Evolutionary conservation across 2,329 filamentous ascomycete genomes (phyloP).

Genomic region (Pezicula radicicola): DNA sequence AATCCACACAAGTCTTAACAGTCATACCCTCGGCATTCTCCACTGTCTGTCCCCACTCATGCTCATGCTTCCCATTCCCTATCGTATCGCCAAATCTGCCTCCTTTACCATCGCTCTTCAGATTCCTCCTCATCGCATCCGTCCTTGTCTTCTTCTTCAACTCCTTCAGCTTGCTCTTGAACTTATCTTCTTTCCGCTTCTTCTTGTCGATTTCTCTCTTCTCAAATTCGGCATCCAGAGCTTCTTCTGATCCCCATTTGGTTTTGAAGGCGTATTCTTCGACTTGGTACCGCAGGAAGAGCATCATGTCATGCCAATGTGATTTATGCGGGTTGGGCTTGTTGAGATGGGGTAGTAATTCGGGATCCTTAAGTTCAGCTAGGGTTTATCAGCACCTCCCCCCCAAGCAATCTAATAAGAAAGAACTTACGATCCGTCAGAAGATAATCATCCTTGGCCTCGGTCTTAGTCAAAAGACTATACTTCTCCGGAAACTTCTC

Average conservation of each 20-base stretch:
- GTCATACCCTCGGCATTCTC: slow-evolving; percentile 70
- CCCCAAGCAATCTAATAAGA: neutral
- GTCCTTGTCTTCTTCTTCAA: slow-evolving; percentile 91
- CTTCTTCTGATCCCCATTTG: slow-evolving; percentile 89
- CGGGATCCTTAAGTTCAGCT: slow-evolving; percentile 88
- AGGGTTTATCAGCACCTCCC: slow-evolving; percentile 7
- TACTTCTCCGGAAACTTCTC: slow-evolving; percentile 91
- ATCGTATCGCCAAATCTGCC: slow-evolving; percentile 75
- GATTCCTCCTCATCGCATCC: slow-evolving; percentile 78
- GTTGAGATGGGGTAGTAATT: slow-evolving; percentile 82
- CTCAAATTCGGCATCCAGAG: slow-evolving; percentile 85
- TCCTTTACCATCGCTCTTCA: slow-evolving; percentile 46
- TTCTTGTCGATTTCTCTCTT: slow-evolving; percentile 77
- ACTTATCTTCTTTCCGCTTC: slow-evolving; percentile 83
- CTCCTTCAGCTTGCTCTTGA: slow-evolving; percentile 83
- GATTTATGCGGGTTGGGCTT: slow-evolving; percentile 93
- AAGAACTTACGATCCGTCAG: slow-evolving; percentile 75
- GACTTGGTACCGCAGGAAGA: slow-evolving; percentile 90
- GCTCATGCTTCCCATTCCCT: slow-evolving; percentile 71
- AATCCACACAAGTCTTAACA: slow-evolving; percentile 75
- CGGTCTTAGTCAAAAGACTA: slow-evolving; percentile 92
- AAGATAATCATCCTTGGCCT: slow-evolving; percentile 92
- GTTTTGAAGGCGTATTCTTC: slow-evolving; percentile 86
- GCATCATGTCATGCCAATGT: slow-evolving; percentile 98
- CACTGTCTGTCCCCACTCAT: slow-evolving; percentile 77